Conservation (phyloP, 805 yeast species). For the Cyberlindnera lachancei region DNA sequence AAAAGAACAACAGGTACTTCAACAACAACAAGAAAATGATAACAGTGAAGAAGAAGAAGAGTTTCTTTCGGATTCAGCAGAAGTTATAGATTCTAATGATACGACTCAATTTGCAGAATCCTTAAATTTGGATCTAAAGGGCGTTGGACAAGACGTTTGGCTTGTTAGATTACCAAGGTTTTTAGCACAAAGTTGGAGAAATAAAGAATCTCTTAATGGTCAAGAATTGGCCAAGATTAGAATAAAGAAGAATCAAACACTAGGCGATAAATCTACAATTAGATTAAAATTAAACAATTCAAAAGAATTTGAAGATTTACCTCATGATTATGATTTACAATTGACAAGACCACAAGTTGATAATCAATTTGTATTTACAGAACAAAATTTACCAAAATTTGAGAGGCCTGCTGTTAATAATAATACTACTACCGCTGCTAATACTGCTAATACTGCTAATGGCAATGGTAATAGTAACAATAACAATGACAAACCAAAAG, state of each 20-base stretch:
- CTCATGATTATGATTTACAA: constrained; percentile 76
- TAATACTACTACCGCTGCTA: neutral
- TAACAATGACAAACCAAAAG: constrained; percentile 1
- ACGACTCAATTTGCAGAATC: constrained; percentile 49
- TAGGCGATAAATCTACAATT: constrained; percentile 31
- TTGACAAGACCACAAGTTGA: constrained; percentile 73
- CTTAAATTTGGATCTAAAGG: constrained; percentile 62
- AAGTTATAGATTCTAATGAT: constrained; percentile 39
- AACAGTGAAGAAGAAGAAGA: constrained; percentile 33
- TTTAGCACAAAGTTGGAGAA: constrained; percentile 73
- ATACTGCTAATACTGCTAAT: constrained; percentile 19
- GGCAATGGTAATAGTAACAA: neutral
- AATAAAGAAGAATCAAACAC: constrained; percentile 23
- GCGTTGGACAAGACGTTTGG: constrained; percentile 76
- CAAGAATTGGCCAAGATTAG: constrained; percentile 74
- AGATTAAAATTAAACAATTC: constrained; percentile 49
- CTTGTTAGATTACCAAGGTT: constrained; percentile 85
- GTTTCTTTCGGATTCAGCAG: constrained; percentile 34
- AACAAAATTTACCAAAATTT: constrained; percentile 64
- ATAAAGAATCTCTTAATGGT: constrained; percentile 55
- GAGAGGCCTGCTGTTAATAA: constrained; percentile 22
- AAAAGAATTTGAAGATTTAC: constrained; percentile 48
- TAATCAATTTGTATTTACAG: constrained; percentile 84
- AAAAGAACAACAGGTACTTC: constrained; percentile 10
- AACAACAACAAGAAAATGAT: constrained; percentile 21